Evolutionary conservation across 2,329 filamentous ascomycete species (phyloP).

Genomic region (Tolypocladium ophioglossoides): DNA sequence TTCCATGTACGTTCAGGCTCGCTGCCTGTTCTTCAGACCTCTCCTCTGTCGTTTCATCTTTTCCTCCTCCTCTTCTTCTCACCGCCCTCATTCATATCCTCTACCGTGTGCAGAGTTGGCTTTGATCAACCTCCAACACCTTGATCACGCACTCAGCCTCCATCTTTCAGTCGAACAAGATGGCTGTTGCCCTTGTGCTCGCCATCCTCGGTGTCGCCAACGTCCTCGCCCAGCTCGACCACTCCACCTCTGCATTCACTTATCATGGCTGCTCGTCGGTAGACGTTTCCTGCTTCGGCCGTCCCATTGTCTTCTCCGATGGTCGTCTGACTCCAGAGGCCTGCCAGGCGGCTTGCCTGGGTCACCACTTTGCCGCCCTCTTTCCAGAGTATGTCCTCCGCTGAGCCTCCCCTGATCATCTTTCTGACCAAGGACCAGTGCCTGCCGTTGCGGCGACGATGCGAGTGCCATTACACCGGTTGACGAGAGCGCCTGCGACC

Average conservation of each 20-base stretch:
- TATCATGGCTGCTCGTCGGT: slow-evolving; percentile 18
- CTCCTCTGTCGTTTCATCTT: background rate
- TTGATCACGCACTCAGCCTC: slow-evolving; percentile 3
- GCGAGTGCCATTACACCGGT: slow-evolving; percentile 13
- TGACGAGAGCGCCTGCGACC: slow-evolving; percentile 20
- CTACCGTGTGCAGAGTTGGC: background rate
- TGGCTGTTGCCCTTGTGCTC: slow-evolving; percentile 13
- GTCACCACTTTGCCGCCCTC: slow-evolving; percentile 16
- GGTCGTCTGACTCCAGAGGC: slow-evolving; percentile 13
- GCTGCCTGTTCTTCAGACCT: background rate
- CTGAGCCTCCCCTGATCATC: accelerated
- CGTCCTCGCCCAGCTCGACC: slow-evolving; percentile 8
- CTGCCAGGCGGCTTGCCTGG: slow-evolving; percentile 17
- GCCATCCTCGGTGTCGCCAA: slow-evolving; percentile 11
- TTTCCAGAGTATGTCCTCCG: slow-evolving; percentile 17
- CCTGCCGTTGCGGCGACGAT: slow-evolving; percentile 25
- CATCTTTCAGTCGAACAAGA: slow-evolving; percentile 6
- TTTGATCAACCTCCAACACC: background rate
- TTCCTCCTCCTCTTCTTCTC: background rate
- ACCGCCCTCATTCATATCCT: background rate
- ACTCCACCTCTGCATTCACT: slow-evolving; percentile 11
- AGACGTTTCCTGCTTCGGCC: slow-evolving; percentile 14
- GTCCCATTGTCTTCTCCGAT: slow-evolving; percentile 12
- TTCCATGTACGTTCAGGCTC: background rate
- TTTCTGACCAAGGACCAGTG: slow-evolving; percentile 12